These are phyloP conservation scores for Thielaviopsis populi DNA, from an alignment of 2,329 filamentous ascomycete genomes.

Conservation along the genomic window DNA sequence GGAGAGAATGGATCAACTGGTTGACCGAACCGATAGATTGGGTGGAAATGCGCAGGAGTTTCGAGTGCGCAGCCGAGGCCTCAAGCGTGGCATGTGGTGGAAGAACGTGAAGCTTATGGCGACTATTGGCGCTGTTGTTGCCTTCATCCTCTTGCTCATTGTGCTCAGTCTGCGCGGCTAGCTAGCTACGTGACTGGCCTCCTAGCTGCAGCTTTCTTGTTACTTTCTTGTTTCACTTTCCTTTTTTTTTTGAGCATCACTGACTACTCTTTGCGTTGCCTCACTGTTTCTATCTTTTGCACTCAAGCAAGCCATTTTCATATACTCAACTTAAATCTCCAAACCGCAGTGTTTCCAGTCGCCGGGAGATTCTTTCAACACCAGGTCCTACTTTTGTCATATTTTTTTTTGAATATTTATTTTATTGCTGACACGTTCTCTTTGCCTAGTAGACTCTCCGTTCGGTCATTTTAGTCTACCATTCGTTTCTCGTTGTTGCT, in stretches of 20 bases:
- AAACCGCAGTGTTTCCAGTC: background rate
- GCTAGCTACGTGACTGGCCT: background rate
- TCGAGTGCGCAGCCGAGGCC: conserved; percentile 65
- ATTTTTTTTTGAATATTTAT: background rate
- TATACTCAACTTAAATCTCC: background rate
- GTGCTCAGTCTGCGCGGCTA: conserved; percentile 27
- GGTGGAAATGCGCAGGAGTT: conserved; percentile 85
- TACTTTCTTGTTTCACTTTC: background rate
- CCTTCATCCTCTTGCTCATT: conserved; percentile 49
- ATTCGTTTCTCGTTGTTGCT: background rate
- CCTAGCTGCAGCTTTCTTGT: background rate
- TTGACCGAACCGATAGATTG: conserved; percentile 90
- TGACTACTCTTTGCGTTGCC: background rate
- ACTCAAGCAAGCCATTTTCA: background rate
- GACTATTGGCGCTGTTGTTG: conserved; percentile 34
- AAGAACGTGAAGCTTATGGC: conserved; percentile 96
- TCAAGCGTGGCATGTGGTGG: conserved; percentile 98
- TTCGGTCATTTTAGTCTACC: background rate
- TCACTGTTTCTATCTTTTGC: background rate
- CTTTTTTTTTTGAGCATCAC: background rate
- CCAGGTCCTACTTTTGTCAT: background rate
- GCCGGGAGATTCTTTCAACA: background rate
- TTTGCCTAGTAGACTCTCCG: background rate
- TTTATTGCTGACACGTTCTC: background rate
- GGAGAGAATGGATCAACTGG: conserved; percentile 81